Evolutionary conservation across 2,329 filamentous ascomycete species (phyloP).

Genomic region (Fusarium sp.): DNA sequence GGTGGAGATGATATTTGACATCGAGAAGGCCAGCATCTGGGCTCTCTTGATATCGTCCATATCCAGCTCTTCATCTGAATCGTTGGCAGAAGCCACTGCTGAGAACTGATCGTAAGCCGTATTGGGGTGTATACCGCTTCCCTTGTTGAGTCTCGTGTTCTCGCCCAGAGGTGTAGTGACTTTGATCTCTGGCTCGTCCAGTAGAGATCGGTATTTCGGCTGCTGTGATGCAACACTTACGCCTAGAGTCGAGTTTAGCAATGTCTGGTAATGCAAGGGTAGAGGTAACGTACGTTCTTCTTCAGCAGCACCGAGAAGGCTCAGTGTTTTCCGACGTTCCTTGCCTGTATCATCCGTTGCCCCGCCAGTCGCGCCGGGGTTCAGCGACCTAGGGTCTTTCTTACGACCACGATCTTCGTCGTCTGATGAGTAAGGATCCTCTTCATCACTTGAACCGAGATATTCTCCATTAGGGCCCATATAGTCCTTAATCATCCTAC

Average conservation of each 20-base stretch:
- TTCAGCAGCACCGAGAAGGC: slow-evolving; percentile 76
- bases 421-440: slow-evolving; percentile 69
- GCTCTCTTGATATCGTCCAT: slow-evolving; percentile 86
- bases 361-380: slow-evolving; percentile 52
- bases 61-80: slow-evolving; percentile 88
- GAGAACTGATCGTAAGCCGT: slow-evolving; percentile 83
- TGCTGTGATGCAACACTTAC: slow-evolving; percentile 62
- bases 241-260: slow-evolving; percentile 49
- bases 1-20: slow-evolving; percentile 81
- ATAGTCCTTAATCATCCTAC: slow-evolving; percentile 74
- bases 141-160: slow-evolving; percentile 63
- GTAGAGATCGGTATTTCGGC: slow-evolving; percentile 64
- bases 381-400: slow-evolving; percentile 58
- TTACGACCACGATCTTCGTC: slow-evolving; percentile 74
- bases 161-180: slow-evolving; percentile 71
- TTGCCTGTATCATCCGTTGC: slow-evolving; percentile 50
- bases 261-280: background rate
- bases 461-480: slow-evolving; percentile 72
- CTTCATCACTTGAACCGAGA: slow-evolving; percentile 75
- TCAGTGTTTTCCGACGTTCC: slow-evolving; percentile 59
- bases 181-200: slow-evolving; percentile 72
- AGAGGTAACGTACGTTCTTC: slow-evolving; percentile 72
- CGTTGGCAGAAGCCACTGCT: slow-evolving; percentile 66
- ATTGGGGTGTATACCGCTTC: slow-evolving; percentile 74
- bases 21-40: slow-evolving; percentile 81